Conservation (phyloP, 2,329 filamentous ascomycete species). For the Calonectria fujianensis region DNA sequence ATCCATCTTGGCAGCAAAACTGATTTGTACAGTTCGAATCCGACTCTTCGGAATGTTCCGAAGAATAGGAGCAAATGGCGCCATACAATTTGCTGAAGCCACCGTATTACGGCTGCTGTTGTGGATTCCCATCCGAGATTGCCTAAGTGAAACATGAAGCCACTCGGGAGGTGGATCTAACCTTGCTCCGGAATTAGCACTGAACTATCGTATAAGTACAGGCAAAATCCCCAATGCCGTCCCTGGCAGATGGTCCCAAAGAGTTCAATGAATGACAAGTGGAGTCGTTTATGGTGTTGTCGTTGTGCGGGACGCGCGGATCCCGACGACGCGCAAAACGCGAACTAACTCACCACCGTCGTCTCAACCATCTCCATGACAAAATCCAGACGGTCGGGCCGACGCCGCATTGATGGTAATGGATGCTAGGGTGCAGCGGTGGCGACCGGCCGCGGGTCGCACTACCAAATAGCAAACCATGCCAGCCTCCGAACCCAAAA, state of each 20-base stretch:
- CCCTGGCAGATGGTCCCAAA: background rate
- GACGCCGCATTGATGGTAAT: background rate
- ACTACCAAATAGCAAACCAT: background rate
- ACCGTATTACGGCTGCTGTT: background rate
- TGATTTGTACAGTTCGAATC: background rate
- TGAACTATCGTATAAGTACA: background rate
- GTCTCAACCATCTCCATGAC: background rate
- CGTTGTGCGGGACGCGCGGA: no score
- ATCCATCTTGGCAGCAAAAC: background rate
- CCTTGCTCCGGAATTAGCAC: background rate
- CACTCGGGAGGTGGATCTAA: background rate
- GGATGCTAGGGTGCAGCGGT: background rate
- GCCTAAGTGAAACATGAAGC: background rate
- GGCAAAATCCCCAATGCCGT: background rate
- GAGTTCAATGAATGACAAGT: background rate
- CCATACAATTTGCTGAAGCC: background rate
- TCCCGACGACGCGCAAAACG: no score
- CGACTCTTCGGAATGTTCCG: slow-evolving; percentile 1
- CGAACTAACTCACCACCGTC: background rate
- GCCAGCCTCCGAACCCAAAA: background rate
- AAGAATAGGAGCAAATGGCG: background rate
- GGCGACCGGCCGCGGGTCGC: background rate
- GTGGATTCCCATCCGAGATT: background rate
- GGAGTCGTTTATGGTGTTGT: background rate
- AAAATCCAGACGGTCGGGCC: background rate